These are phyloP conservation scores for Apiospora sp. DNA, from an alignment of 2,329 filamentous ascomycete genomes.

Conservation along the genomic window DNA sequence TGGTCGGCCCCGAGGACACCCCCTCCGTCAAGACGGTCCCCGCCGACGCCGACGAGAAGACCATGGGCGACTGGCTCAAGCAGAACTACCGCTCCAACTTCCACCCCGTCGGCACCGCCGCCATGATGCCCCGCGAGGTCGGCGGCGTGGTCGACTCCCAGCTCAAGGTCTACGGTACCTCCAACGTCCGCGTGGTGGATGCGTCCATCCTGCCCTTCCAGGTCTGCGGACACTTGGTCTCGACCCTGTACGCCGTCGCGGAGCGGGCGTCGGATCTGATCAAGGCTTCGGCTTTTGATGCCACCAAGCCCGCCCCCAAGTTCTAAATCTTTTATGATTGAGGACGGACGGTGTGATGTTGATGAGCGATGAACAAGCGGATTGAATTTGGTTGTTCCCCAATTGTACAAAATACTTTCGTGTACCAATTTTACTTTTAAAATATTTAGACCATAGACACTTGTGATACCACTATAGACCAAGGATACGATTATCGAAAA, in stretches of 20 bases:
- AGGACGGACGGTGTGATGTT: too few species aligned
- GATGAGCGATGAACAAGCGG: not conserved
- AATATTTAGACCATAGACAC: not conserved
- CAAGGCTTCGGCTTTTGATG: too few species aligned
- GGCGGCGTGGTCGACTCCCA: constrained; percentile 55
- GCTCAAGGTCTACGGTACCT: constrained; percentile 56
- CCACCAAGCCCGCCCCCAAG: not conserved
- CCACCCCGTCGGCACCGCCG: constrained; percentile 53
- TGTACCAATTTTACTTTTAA: not conserved
- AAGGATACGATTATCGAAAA: not conserved
- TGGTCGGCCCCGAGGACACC: constrained; percentile 29
- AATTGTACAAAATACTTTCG: not conserved
- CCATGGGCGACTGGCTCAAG: constrained; percentile 24
- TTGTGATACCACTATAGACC: not conserved
- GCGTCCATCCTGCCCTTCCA: constrained; percentile 55
- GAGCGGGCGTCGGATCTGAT: constrained; percentile 49
- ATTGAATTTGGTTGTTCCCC: too few species aligned
- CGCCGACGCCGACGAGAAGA: constrained; percentile 17
- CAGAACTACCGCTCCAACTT: constrained; percentile 36
- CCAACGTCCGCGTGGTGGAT: constrained; percentile 55
- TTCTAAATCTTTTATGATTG: too few species aligned
- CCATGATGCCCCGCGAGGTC: constrained; percentile 54
- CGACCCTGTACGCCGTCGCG: constrained; percentile 58
- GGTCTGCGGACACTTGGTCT: constrained; percentile 55
- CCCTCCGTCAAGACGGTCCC: constrained; percentile 31